Conservation (phyloP, 306 rosid genomes). For the Boehmeria nivea region DNA sequence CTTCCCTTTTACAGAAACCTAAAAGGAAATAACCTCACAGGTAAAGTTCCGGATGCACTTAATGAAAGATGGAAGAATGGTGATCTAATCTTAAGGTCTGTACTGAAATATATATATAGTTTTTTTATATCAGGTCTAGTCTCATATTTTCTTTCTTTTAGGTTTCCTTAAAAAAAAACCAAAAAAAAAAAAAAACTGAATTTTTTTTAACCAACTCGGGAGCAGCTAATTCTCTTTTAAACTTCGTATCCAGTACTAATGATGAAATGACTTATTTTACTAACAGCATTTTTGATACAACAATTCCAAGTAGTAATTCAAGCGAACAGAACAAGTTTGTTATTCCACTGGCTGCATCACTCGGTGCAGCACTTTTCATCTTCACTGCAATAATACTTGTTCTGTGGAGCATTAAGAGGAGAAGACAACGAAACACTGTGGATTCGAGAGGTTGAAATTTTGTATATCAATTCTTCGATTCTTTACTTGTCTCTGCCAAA, state of each 20-base stretch:
- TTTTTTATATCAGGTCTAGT: too few relatives aligned
- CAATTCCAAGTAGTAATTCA: neutral
- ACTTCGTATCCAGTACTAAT: too few relatives aligned
- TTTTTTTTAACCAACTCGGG: too few relatives aligned
- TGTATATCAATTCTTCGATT: too few relatives aligned
- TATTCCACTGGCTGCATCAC: constrained; percentile 31
- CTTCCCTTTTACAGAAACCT: constrained; percentile 24
- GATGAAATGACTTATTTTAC: too few relatives aligned
- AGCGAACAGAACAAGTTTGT: constrained; percentile 6
- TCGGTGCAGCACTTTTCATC: constrained; percentile 26
- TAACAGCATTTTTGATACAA: neutral
- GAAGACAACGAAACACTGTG: too few relatives aligned
- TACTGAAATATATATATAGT: neutral
- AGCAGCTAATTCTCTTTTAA: too few relatives aligned
- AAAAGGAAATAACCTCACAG: constrained; percentile 31
- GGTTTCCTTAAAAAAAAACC: too few relatives aligned
- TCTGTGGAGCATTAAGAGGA: constrained; percentile 13
- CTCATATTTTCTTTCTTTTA: too few relatives aligned
- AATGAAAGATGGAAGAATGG: neutral
- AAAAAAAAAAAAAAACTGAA: too few relatives aligned
- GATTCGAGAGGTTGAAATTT: too few relatives aligned
- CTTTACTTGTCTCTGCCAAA: too few relatives aligned
- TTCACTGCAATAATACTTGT: neutral
- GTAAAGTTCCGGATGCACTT: neutral
- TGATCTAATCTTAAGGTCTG: neutral